Percentiles rank a stretch among this genome's conserved stretches.
Evolutionary conservation across 441 rosid genomes (phyloP).

Genomic region (Erodium trifolium): DNA sequence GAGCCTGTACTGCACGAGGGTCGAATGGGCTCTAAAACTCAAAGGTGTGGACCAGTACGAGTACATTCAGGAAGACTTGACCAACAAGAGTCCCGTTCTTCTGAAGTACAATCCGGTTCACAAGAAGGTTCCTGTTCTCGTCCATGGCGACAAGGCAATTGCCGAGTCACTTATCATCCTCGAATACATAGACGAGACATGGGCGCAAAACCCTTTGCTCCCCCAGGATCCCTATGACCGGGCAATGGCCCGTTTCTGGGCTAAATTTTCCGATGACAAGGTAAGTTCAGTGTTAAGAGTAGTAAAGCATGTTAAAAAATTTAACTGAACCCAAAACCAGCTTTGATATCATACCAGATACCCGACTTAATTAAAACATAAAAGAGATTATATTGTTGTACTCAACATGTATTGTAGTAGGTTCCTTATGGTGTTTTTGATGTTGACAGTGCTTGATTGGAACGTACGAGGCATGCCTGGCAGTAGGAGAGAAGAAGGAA

Average conservation of each 20-base stretch:
- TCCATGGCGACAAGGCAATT: not conserved
- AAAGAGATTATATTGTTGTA: no score
- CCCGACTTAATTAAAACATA: no score
- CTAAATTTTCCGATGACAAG: not conserved
- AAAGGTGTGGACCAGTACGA: not conserved
- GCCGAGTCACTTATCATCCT: not conserved
- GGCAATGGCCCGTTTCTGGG: not conserved
- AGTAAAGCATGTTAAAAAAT: no score
- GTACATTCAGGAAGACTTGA: not conserved
- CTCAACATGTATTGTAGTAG: no score
- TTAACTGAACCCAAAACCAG: no score
- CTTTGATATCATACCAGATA: no score
- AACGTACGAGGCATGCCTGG: not conserved
- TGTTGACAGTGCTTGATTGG: not conserved
- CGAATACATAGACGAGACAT: not conserved
- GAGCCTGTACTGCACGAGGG: not conserved
- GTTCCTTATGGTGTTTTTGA: no score
- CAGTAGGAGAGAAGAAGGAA: not conserved
- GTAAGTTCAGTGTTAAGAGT: not conserved
- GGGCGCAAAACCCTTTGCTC: not conserved
- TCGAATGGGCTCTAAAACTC: not conserved
- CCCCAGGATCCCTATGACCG: not conserved
- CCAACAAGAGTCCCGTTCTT: not conserved
- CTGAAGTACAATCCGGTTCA: not conserved
- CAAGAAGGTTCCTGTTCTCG: not conserved